phyloP scores from a whole-genome alignment of 441 rosid genomes.

The Raphanus hybrid region DNA sequence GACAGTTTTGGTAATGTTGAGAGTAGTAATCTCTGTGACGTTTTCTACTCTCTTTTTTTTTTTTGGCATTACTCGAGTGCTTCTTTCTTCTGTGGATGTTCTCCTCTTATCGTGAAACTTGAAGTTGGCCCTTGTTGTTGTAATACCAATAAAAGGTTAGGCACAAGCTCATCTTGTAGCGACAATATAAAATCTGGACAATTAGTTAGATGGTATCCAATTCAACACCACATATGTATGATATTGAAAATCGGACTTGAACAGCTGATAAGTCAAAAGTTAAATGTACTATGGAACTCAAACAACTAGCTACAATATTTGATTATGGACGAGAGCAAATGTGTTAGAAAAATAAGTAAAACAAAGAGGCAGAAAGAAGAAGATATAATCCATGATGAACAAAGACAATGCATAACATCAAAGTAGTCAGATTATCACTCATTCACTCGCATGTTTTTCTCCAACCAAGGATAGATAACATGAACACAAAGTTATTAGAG shows the following conservation, averaged over 20 bases:
- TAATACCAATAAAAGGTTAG: no score
- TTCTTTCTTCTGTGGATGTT: no score
- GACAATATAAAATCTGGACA: neutral
- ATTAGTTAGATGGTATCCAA: neutral
- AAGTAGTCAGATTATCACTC: conserved; percentile 1
- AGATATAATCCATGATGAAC: neutral
- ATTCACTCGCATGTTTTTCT: neutral
- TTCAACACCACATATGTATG: neutral
- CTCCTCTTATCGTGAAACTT: no score
- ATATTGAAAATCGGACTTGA: neutral
- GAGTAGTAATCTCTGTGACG: no score
- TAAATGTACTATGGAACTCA: neutral
- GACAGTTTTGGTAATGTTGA: no score
- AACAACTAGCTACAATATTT: neutral
- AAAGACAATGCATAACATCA: neutral
- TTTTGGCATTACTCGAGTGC: no score
- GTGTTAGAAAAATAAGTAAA: neutral
- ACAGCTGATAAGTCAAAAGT: neutral
- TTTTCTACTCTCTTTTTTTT: no score
- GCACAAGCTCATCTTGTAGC: no score
- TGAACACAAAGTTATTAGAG: neutral
- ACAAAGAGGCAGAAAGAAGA: neutral
- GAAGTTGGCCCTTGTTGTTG: no score
- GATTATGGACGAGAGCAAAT: neutral
- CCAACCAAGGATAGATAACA: neutral